Percentiles rank a stretch among this genome's conserved stretches.
Conservation (phyloP, 2,329 filamentous ascomycete genomes). For the Aspergillus ibericus region DNA sequence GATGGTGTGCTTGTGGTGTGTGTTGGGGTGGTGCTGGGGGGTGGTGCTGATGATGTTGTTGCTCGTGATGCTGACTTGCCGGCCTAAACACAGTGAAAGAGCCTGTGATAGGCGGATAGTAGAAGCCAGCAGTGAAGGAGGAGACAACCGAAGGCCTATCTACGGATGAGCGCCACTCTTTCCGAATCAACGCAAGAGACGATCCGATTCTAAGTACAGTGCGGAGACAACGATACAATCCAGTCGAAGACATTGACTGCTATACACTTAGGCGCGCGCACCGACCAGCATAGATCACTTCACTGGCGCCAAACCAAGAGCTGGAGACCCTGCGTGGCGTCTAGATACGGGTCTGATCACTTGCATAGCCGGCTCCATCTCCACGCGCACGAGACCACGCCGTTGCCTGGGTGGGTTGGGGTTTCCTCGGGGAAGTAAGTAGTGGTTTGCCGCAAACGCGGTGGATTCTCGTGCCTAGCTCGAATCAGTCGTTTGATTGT, state of each 20-base stretch:
- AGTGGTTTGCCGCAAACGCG: conserved; percentile 28
- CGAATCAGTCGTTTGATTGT: conserved; percentile 18
- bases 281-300: conserved; percentile 19
- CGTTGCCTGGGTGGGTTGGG: conserved; percentile 27
- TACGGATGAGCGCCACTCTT: conserved; percentile 14
- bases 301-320: conserved; percentile 25
- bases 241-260: conserved; percentile 21
- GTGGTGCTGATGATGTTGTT: not conserved
- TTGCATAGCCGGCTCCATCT: conserved; percentile 38
- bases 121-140: not conserved
- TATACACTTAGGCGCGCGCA: conserved; percentile 30
- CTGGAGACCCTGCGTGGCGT: conserved; percentile 24
- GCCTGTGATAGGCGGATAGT: conserved; percentile 1
- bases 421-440: conserved; percentile 25
- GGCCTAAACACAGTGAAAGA: not conserved
- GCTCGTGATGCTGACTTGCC: not conserved
- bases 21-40: not conserved
- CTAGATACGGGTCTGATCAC: conserved; percentile 32
- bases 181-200: not conserved
- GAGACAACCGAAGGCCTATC: conserved; percentile 8
- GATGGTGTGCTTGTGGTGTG: not conserved
- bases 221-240: conserved; percentile 1
- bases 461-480: conserved; percentile 27
- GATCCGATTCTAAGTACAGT: not conserved
- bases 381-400: conserved; percentile 26